phyloP scores from a whole-genome alignment of 306 rosid species.

The Glycine latifolia region DNA sequence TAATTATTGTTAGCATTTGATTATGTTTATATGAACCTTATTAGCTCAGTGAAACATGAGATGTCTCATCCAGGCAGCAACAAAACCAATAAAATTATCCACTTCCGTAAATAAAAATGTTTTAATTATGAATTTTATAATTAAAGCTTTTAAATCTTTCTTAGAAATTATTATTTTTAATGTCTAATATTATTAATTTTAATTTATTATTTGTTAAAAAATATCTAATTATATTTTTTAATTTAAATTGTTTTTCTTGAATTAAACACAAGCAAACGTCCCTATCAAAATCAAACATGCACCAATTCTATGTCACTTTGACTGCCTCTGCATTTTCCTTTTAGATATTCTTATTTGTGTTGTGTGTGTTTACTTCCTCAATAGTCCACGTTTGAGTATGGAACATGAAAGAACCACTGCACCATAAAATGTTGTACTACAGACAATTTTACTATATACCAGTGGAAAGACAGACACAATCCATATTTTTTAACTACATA shows the following conservation, averaged over 20 bases:
- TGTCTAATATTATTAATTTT: too few species aligned
- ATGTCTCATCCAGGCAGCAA: constrained; percentile 47
- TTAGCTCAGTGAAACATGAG: constrained; percentile 42
- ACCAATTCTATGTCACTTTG: not conserved
- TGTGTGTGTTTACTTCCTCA: not conserved
- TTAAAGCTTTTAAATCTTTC: too few species aligned
- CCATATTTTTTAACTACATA: not conserved
- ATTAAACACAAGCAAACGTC: not conserved
- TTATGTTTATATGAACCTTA: constrained; percentile 12
- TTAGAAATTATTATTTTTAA: too few species aligned
- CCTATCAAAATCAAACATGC: not conserved
- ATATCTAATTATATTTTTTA: too few species aligned
- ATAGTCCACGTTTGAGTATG: not conserved
- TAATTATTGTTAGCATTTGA: constrained; percentile 23
- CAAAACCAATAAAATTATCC: constrained; percentile 25
- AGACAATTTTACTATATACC: not conserved
- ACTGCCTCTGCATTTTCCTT: not conserved
- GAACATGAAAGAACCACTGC: not conserved
- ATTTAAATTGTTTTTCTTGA: too few species aligned
- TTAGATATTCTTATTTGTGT: not conserved
- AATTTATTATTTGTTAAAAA: too few species aligned
- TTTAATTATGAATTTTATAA: too few species aligned
- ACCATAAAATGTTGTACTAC: not conserved
- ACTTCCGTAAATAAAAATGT: not conserved
- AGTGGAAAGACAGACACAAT: not conserved